A percentile compares a stretch with the other conserved stretches of the same genome.
These are phyloP conservation scores for Rhizopogon sp. DNA, from an alignment of 768 basidiomycete species.

Conservation along the genomic window DNA sequence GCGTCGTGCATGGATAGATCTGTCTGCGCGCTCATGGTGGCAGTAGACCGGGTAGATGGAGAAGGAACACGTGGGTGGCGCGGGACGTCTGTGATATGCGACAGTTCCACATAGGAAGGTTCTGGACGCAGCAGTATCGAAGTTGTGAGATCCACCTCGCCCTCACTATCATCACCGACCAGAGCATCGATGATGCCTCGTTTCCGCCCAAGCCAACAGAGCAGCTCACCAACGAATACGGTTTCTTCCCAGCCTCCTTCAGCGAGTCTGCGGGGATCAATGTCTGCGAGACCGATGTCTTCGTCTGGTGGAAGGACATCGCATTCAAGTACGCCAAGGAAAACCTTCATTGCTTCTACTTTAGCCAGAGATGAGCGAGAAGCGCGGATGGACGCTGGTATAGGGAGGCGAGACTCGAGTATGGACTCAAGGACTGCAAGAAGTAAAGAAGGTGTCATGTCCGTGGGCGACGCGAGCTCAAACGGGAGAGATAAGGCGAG, in stretches of 20 bases:
- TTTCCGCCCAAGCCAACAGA: slow-evolving; percentile 63
- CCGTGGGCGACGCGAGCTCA: slow-evolving; percentile 42
- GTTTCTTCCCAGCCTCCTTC: slow-evolving; percentile 62
- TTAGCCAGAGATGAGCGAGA: slow-evolving; percentile 36
- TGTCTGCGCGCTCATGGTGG: slow-evolving; percentile 28
- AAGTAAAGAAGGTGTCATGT: slow-evolving; percentile 69
- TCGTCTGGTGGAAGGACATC: slow-evolving; percentile 53
- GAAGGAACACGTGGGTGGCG: slow-evolving; percentile 27
- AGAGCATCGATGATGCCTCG: slow-evolving; percentile 27
- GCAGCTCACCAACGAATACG: slow-evolving; percentile 57
- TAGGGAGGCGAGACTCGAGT: slow-evolving; percentile 48
- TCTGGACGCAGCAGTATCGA: slow-evolving; percentile 23
- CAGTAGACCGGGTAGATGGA: slow-evolving; percentile 29
- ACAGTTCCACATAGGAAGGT: slow-evolving; percentile 8
- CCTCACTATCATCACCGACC: slow-evolving; percentile 9
- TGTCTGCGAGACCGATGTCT: slow-evolving; percentile 58
- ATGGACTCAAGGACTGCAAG: slow-evolving; percentile 66
- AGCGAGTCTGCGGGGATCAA: slow-evolving; percentile 65
- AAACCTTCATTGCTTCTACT: slow-evolving; percentile 66
- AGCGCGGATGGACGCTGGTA: slow-evolving; percentile 29
- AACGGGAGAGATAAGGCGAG: slow-evolving; percentile 40
- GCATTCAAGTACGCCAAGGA: slow-evolving; percentile 66
- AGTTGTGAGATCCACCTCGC: slow-evolving; percentile 16
- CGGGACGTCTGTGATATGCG: slow-evolving; percentile 24
- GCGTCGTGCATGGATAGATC: slow-evolving; percentile 24